Base-by-base conservation (phyloP, 345 rosid species). In the Boechera retrofracta region DNA sequence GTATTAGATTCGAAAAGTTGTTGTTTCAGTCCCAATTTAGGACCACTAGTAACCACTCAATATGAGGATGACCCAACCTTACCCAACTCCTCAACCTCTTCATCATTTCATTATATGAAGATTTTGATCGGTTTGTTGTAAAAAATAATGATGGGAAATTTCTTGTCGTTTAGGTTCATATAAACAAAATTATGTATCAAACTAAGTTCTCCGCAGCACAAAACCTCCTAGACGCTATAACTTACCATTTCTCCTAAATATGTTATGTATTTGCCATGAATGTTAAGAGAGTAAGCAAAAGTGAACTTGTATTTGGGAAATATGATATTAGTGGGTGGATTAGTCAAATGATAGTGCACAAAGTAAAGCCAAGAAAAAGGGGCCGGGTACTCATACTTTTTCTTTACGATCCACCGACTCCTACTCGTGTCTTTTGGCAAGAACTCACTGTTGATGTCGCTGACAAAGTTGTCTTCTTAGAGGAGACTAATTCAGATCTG, bases 281-380 rank as follows among this genome's bases (percentile, higher is more conserved):
- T 55, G n/a, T 16, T 36, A 53, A 69, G 2, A 69, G 2, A 62
- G 32, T 69, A 60, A 18, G 64, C 54, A 24, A 52, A 52, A 62
- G 48, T 21, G 6, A 53, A 64, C 51, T 62, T 64, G 60, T 45
- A 33, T 61, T 6, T 42, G 58, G n/a, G 71, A 49, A 24, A 35
- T 51, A 44, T 33, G 13, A 12, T 41, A 58, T 57, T 65, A 72
- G 73, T 78, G 77, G 81, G 56, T 57, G 36, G 57, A 65, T 78
- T 78, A 48, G 77, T 71, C 57, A 76, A 64, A 71, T 57, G 65
- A 55, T 47, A 64, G 51, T 64, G 36, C 72, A 77, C 39, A 77
- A 62, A 67, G 67, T 21, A 47, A 7, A 41, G 58, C 51, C 42
- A 69, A 64, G 33, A 70, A 55, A 71, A 77, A 24, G 10, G 44